Evolutionary conservation across 352 stramenopile genomes (phyloP).

Genomic region (Globisporangium paddicum): DNA sequence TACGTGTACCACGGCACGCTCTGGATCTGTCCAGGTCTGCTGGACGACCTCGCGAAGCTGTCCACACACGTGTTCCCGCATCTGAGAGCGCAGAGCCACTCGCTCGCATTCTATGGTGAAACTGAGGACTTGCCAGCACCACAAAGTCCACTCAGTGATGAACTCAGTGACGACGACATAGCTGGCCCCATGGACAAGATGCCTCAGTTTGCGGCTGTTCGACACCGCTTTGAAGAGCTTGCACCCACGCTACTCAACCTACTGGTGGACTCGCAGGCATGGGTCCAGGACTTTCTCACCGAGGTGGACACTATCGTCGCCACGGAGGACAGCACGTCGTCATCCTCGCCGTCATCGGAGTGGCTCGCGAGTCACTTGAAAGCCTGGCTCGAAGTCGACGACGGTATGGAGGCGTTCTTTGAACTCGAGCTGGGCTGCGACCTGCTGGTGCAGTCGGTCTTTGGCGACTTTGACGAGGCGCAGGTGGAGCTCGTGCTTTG

Average conservation of each 20-base stretch:
- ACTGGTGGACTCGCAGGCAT: slow-evolving; percentile 45
- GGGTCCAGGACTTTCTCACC: slow-evolving; percentile 41
- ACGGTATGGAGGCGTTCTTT: slow-evolving; percentile 53
- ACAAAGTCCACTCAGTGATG: background rate
- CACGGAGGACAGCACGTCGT: slow-evolving; percentile 2
- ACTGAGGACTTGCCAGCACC: slow-evolving; percentile 24
- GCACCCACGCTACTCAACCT: slow-evolving; percentile 30
- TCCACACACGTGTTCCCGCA: slow-evolving; percentile 30
- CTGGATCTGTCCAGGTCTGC: slow-evolving; percentile 14
- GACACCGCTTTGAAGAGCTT: slow-evolving; percentile 26
- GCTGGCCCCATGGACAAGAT: background rate
- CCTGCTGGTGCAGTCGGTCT: slow-evolving; percentile 9
- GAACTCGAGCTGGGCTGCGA: slow-evolving; percentile 40
- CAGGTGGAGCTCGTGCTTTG: slow-evolving; percentile 45
- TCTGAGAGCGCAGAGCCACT: slow-evolving; percentile 38
- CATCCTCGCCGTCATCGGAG: slow-evolving; percentile 10
- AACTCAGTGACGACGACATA: background rate
- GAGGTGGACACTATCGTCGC: slow-evolving; percentile 34
- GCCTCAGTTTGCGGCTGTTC: slow-evolving; percentile 12
- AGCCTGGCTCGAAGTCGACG: slow-evolving; percentile 45
- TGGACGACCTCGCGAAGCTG: slow-evolving; percentile 45
- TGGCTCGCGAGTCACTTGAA: slow-evolving; percentile 41
- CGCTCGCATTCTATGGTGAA: slow-evolving; percentile 30
- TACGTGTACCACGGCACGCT: slow-evolving; percentile 46
- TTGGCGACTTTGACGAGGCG: slow-evolving; percentile 13